Percentiles rank a stretch among this genome's conserved stretches.
Conservation (phyloP, 2,329 filamentous ascomycete genomes). For the Nothophaeocryptopus gaeumannii region DNA sequence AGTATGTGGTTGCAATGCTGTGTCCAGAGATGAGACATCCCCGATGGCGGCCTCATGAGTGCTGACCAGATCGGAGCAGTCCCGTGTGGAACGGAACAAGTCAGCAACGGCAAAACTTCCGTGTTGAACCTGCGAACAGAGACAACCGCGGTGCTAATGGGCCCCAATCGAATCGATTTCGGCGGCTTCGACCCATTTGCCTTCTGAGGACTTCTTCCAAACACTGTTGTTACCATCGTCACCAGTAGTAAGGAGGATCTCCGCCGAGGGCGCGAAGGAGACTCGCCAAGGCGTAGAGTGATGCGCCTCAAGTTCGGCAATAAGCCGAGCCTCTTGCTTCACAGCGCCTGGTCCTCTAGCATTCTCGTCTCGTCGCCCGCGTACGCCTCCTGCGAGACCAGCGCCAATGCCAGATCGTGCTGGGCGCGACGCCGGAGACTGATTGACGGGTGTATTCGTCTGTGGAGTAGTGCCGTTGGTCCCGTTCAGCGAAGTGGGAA, state of each 20-base stretch:
- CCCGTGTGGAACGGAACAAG: too few relatives aligned
- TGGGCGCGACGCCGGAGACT: conserved; percentile 18
- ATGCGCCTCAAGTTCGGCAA: conserved; percentile 65
- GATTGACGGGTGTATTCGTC: conserved; percentile 10
- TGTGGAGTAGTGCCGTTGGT: conserved; percentile 18
- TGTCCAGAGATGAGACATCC: too few relatives aligned
- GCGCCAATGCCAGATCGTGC: conserved; percentile 52
- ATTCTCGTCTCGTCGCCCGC: conserved; percentile 53
- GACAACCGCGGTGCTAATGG: too few relatives aligned
- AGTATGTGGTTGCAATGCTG: too few relatives aligned
- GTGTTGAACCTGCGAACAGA: too few relatives aligned
- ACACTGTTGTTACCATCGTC: conserved; percentile 64
- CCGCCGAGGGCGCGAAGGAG: conserved; percentile 60
- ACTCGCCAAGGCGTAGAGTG: conserved; percentile 73
- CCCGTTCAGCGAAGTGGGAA: conserved; percentile 6
- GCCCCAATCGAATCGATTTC: conserved; percentile 42
- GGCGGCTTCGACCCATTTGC: conserved; percentile 49
- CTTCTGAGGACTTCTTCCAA: conserved; percentile 50
- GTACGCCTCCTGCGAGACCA: conserved; percentile 47
- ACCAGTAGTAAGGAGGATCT: conserved; percentile 71
- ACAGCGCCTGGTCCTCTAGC: conserved; percentile 62
- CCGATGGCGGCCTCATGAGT: too few relatives aligned
- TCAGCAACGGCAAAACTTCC: too few relatives aligned
- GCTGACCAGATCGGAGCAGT: too few relatives aligned
- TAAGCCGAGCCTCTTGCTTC: conserved; percentile 60